Conservation (phyloP, 306 rosid genomes). For the Lathyrus sativus region DNA sequence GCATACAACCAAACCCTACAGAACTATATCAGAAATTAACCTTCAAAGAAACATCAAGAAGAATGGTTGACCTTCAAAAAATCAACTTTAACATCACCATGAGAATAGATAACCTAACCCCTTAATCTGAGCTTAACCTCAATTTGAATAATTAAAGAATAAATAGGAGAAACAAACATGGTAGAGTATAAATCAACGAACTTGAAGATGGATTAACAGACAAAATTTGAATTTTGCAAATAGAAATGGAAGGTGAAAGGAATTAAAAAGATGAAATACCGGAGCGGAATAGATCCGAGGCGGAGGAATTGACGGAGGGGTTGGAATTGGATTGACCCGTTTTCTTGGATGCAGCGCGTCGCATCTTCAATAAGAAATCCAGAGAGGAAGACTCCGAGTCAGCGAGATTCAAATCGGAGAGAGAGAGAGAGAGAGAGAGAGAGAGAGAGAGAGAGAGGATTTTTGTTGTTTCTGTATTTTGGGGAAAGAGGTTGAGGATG, state of each 20-base stretch:
- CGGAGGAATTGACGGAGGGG: constrained; percentile 58
- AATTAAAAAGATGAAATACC: constrained; percentile 37
- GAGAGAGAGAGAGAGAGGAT: background rate
- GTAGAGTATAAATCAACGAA: background rate
- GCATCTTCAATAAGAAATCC: constrained; percentile 71
- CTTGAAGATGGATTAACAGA: background rate
- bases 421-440: background rate
- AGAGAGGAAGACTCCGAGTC: constrained; percentile 14
- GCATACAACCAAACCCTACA: constrained; percentile 13
- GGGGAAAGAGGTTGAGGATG: constrained; percentile 36
- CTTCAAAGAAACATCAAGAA: background rate
- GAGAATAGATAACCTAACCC: background rate
- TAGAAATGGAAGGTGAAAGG: background rate
- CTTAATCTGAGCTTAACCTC: background rate
- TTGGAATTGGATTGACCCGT: constrained; percentile 80
- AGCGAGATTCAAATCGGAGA: constrained; percentile 12
- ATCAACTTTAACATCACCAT: constrained; percentile 9
- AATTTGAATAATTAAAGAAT: background rate
- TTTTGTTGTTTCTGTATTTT: background rate
- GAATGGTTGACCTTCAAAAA: background rate
- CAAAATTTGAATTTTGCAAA: background rate
- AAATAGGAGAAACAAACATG: background rate
- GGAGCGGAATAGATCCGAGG: constrained; percentile 82
- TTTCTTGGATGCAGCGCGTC: constrained; percentile 67
- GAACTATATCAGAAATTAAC: background rate